Evolutionary conservation across 1,284 basidiomycete genomes (phyloP), one percentile per base, ranked within the genome.

Genomic region (Exsudoporus floridanus): DNA sequence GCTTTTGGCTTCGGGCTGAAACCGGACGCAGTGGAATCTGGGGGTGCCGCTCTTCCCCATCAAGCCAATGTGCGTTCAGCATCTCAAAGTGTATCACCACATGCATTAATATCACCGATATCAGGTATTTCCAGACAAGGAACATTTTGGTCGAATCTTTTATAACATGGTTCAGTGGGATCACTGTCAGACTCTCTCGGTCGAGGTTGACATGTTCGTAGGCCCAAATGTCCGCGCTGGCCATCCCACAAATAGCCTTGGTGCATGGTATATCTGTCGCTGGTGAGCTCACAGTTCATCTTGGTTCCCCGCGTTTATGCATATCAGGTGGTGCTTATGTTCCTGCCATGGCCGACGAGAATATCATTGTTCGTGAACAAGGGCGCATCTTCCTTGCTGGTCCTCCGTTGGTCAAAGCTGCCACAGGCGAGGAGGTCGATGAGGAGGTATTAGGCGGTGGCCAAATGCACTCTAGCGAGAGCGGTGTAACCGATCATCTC

Each of bases 371-470:
- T 42, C 83, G 86, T 54, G 90, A 95, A 56, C 94, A 97, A 75
- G 94, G 95, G 0, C 88, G 83, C 39, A 97, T 98, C 62, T 98
- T 97, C 75, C 79, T 98, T n/a, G 94, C 94, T 14, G 95, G 94
- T 0, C 95, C 95, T 14, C 94, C 94, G 4, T 79, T 98, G 5
- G 94, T 98, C 55, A 95, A 94, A 68, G 95, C 94, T 0, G 95
- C 94, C 0, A 94, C 94, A 0, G 94, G 95, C 36, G 94, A 98
- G 70, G 86, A 87, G 28, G 89, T 97, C 5, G 93, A 96, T 61
- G 93, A 95, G 52, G 94, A 98, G 70, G 88, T 90, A 2, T 79
- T 98, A 5, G 94, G 94, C 35, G 90, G 92, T 42, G 94, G 94
- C 16, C 78, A 87, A 62, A 98, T 98, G 94, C 95, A 98, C 71